Evolutionary conservation across 805 yeast genomes (phyloP).

Genomic region (Wickerhamiella slavikovae): DNA sequence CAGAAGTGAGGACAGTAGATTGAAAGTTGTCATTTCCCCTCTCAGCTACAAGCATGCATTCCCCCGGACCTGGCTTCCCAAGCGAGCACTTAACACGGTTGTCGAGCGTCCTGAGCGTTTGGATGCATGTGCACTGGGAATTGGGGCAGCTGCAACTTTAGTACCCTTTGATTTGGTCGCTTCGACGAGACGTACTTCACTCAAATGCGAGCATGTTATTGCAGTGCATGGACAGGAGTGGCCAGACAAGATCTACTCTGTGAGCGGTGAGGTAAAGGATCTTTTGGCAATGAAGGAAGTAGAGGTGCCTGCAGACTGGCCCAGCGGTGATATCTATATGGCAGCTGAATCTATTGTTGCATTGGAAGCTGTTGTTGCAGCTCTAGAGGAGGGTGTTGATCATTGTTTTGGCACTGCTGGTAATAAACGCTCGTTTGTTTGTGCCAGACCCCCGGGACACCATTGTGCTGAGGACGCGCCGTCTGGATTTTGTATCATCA

Average conservation of each 20-base stretch:
- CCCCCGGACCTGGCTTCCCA: conserved; percentile 58
- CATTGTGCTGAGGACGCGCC: conserved; percentile 73
- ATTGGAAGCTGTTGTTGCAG: conserved; percentile 55
- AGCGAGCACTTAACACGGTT: conserved; percentile 40
- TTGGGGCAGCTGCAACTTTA: conserved; percentile 53
- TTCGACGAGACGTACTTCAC: conserved; percentile 24
- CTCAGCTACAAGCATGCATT: conserved; percentile 50
- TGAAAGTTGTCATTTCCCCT: conserved; percentile 51
- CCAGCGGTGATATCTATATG: conserved; percentile 62
- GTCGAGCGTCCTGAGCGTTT: conserved; percentile 72
- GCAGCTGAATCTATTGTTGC: conserved; percentile 48
- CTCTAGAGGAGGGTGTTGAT: conserved; percentile 54
- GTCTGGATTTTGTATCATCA: conserved; percentile 63
- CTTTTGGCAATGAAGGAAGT: conserved; percentile 32
- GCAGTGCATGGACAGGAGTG: conserved; percentile 57
- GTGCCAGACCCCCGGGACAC: conserved; percentile 70
- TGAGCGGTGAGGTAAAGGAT: conserved; percentile 37
- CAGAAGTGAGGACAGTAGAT: too few species aligned
- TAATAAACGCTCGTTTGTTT: conserved; percentile 33
- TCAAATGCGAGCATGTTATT: conserved; percentile 36
- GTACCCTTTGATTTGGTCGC: conserved; percentile 25
- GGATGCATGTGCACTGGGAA: conserved; percentile 57
- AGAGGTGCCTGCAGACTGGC: conserved; percentile 70
- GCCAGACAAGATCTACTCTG: conserved; percentile 36
- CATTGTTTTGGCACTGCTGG: conserved; percentile 20